These are phyloP conservation scores for Conticribra guillardii DNA, from an alignment of 108 stramenopile genomes.

Conservation along the genomic window DNA sequence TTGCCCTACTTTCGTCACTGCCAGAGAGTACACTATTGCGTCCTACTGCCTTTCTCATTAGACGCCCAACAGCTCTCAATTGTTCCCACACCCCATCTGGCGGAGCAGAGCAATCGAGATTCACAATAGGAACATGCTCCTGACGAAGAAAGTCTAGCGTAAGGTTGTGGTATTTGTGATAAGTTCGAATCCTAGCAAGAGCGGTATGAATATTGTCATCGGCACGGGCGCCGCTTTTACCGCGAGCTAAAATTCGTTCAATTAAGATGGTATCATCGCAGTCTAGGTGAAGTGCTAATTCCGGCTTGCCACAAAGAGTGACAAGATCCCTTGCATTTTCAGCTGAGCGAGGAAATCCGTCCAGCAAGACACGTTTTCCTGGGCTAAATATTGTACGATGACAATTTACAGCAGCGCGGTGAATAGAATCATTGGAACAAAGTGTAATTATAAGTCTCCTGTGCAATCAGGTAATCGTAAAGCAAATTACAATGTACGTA, in stretches of 20 bases:
- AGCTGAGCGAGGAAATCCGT: conserved; percentile 87
- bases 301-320: conserved; percentile 74
- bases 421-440: too few relatives aligned
- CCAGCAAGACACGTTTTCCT: conserved; percentile 82
- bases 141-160: conserved; percentile 80
- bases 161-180: conserved; percentile 74
- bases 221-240: conserved; percentile 55
- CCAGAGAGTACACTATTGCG: conserved; percentile 4
- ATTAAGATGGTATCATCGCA: conserved; percentile 83
- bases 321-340: conserved; percentile 80
- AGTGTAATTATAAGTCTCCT: too few relatives aligned
- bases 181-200: conserved; percentile 70
- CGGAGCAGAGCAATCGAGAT: conserved; percentile 79
- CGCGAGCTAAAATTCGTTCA: conserved; percentile 75
- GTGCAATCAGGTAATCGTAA: too few relatives aligned
- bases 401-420: too few relatives aligned
- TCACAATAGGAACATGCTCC: conserved; percentile 81
- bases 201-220: conserved; percentile 89
- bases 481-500: not conserved
- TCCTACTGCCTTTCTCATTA: conserved; percentile 35
- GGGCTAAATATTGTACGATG: conserved; percentile 26
- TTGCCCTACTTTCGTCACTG: conserved; percentile 12
- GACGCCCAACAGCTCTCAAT: conserved; percentile 58
- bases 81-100: conserved; percentile 86
- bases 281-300: conserved; percentile 78